phyloP scores from a whole-genome alignment of 768 basidiomycete genomes.

The Pleurotus tuoliensis region DNA sequence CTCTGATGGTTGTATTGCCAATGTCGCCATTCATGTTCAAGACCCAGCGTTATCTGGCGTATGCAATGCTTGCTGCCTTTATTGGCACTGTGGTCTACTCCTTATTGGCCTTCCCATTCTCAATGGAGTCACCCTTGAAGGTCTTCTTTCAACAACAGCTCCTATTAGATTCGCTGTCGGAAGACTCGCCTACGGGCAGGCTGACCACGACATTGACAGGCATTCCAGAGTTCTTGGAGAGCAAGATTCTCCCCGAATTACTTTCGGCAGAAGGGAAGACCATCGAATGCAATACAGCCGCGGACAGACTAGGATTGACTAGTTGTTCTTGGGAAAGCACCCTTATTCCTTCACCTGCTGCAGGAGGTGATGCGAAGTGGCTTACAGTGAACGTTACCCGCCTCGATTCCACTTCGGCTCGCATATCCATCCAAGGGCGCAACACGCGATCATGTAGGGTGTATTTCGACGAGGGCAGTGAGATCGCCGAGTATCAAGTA shows the following conservation, averaged over 20 bases:
- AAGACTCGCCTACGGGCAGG: constrained; percentile 20
- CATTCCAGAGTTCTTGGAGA: constrained; percentile 36
- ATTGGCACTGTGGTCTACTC: constrained; percentile 38
- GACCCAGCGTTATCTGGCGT: constrained; percentile 27
- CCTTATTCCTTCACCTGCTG: constrained; percentile 35
- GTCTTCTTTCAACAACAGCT: constrained; percentile 67
- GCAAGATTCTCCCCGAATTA: constrained; percentile 41
- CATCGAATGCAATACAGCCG: constrained; percentile 24
- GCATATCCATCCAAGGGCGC: constrained; percentile 45
- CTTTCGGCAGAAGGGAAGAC: constrained; percentile 44
- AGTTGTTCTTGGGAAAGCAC: constrained; percentile 47
- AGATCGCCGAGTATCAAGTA: constrained; percentile 40
- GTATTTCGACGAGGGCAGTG: constrained; percentile 43
- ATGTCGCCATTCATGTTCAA: constrained; percentile 62
- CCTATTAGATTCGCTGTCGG: constrained; percentile 31
- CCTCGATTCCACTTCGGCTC: constrained; percentile 39
- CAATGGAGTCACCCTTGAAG: constrained; percentile 56
- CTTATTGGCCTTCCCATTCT: constrained; percentile 59
- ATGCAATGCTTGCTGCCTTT: constrained; percentile 34
- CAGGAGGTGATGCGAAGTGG: constrained; percentile 27
- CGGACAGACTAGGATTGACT: constrained; percentile 30
- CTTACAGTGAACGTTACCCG: constrained; percentile 39
- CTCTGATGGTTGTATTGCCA: constrained; percentile 52
- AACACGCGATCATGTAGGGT: constrained; percentile 66
- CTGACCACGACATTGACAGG: constrained; percentile 44